A percentile compares a stretch with the other conserved stretches of the same genome.
Conservation (phyloP, 1,139 yeast genomes). For the Diutina pseudorugosa region DNA sequence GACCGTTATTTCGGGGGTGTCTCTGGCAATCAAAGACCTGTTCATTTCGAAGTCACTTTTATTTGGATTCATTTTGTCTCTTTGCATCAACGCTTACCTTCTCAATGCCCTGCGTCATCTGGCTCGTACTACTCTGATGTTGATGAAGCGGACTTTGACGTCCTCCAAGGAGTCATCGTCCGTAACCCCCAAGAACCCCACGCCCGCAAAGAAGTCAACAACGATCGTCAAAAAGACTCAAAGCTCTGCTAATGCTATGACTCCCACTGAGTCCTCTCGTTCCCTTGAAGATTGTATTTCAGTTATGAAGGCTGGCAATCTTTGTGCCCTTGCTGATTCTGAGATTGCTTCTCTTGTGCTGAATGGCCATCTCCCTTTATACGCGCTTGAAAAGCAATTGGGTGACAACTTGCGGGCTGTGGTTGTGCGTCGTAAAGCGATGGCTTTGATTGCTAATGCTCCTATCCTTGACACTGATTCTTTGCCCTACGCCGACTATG, state of each 20-base stretch:
- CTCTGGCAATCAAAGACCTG: conserved; percentile 71
- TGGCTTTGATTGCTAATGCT: conserved; percentile 72
- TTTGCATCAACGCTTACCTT: conserved; percentile 73
- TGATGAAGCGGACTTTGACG: conserved; percentile 13
- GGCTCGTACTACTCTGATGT: conserved; percentile 26
- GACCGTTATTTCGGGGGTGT: conserved; percentile 41
- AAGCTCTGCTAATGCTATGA: not conserved
- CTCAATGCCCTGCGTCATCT: conserved; percentile 66
- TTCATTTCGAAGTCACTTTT: conserved; percentile 69
- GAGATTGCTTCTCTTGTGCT: conserved; percentile 66
- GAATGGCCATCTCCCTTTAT: conserved; percentile 74
- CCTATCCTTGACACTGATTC: conserved; percentile 62
- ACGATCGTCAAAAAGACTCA: not conserved
- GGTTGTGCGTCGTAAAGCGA: conserved; percentile 79
- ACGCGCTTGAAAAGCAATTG: conserved; percentile 87
- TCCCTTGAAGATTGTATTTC: conserved; percentile 54
- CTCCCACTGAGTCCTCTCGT: not conserved
- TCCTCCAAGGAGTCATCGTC: conserved; percentile 3
- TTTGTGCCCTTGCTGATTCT: conserved; percentile 51
- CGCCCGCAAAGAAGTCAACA: conserved; percentile 4
- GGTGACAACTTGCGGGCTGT: conserved; percentile 88
- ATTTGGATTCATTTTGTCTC: conserved; percentile 61
- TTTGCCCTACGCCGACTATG: conserved; percentile 74
- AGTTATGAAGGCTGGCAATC: conserved; percentile 59
- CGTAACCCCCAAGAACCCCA: conserved; percentile 9